Base-by-base conservation (phyloP, 129 eudicot species). In the Heracleum sosnowskyi region DNA sequence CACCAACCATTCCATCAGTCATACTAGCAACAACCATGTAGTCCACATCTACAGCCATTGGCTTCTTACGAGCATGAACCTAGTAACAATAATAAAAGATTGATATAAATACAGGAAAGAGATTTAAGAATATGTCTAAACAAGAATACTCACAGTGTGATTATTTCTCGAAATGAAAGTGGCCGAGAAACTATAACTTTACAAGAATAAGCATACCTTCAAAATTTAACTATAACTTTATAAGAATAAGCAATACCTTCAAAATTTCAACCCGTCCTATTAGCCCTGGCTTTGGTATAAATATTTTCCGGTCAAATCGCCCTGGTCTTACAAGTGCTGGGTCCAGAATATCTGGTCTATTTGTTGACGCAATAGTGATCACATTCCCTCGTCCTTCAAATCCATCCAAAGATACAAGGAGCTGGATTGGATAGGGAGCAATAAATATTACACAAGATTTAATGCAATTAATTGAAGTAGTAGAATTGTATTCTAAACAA, bases 61-160 rank as follows among this genome's bases (percentile, higher is more conserved):
- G 90, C 82, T 94, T 94, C 88, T 91, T 94, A 70, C 97, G 91
- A 83, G 98, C 97, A n/a, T n/a, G 98, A 69, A 94, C 98, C 98
- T 94, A 77, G 44, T 5, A n/a, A 11, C 8, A 72, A 35, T 71
- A 20, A 72, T 41, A 72, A 39, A 37, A 29, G 35, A 10, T 36
- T 12, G 20, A 68, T 37, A 0, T 37, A 70, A 22, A 76, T 49
- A 64, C 77, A 51, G 47, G 76, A 53, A 81, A 41, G n/a, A 42
- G 39, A 37, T 55, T 16, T 33, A 33, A 24, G 77, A 57, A 24
- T 40, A 28, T 35, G 62, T 18, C 60, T 62, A 75, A 17, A 76
- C 78, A 42, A 49, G 45, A 79, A 68, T 45, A 73, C 73, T 77
- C 73, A 82, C n/a, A n/a, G n/a, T n/a, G n/a, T n/a, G n/a, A n/a